Evolutionary conservation across 2,329 filamentous ascomycete species (phyloP).

Genomic region (Tolypocladium endophyticum): DNA sequence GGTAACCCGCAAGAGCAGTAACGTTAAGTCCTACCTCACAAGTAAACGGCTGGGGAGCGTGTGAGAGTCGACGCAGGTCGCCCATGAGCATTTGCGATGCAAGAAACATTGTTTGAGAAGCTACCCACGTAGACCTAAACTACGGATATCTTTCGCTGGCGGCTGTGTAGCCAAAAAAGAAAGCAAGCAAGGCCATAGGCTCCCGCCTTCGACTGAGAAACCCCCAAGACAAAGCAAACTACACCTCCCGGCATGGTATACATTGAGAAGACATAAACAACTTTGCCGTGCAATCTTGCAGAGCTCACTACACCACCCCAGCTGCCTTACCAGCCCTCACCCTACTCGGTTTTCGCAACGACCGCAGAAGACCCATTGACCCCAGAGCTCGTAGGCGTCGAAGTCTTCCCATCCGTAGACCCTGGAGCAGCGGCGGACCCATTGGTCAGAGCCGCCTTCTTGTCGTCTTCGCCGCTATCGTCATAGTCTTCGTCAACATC

Average conservation of each 20-base stretch:
- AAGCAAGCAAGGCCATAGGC: constrained; percentile 2
- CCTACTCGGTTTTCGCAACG: constrained; percentile 34
- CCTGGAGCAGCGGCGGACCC: constrained; percentile 34
- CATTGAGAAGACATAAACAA: constrained; percentile 6
- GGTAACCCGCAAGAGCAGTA: too few relatives aligned
- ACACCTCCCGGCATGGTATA: constrained; percentile 9
- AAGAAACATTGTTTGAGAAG: not conserved
- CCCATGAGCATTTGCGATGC: not conserved
- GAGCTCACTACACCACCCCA: constrained; percentile 11
- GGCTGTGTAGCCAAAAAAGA: constrained; percentile 19
- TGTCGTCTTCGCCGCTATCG: constrained; percentile 82
- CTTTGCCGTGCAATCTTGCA: constrained; percentile 12
- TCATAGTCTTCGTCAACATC: constrained; percentile 97
- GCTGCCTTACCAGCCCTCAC: not conserved
- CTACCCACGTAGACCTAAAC: constrained; percentile 2
- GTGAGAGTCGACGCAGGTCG: not conserved
- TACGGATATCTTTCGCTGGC: constrained; percentile 16
- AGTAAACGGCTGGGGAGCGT: too few relatives aligned
- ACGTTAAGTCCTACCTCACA: too few relatives aligned
- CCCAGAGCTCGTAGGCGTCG: constrained; percentile 32
- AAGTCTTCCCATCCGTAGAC: constrained; percentile 40
- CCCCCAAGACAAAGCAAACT: constrained; percentile 11
- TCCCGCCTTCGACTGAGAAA: not conserved
- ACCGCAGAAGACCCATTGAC: constrained; percentile 28
- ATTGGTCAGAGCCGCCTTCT: constrained; percentile 41